Evolutionary conservation across 495 filamentous ascomycete genomes (phyloP), one percentile per base, ranked within the genome.

Genomic region (Margaritispora aquatica): DNA sequence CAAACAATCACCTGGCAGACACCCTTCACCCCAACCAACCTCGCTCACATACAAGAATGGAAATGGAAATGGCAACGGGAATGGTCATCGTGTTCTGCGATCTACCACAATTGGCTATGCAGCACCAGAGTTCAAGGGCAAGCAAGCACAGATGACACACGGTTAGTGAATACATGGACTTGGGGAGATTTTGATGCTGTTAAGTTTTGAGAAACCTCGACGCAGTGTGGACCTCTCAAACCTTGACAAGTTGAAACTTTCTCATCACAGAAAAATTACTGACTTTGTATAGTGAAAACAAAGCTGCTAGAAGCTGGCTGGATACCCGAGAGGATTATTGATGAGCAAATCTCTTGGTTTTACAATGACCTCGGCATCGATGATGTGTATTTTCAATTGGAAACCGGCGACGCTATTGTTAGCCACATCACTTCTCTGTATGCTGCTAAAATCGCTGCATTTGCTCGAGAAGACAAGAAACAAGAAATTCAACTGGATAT

Each of bases 301-400:
- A 61, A 62, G 31, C 48, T 68, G 7, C 22, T 49, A 23, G 44
- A 55, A 24, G 68, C 66, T 69, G 86, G 82, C 38, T 97, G 96
- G 83, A 89, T 98, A 55, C 94, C 94, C 1, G 75, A 79, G 54
- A 82, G 88, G 44, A 88, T 97, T 62, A 80, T 96, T 36, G 84
- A 92, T 57, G 80, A 84, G 1, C 91, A 98, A 73, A 89, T 90
- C 27, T 80, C 81, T 19, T 97, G 94, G 95, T 98, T 98, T 79
- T 98, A 98, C 76, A 88, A 94, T 64, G 88, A 92, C 70, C 81
- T 98, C 15, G 95, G 94, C 54, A 98, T 98, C 67, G 94, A 98
- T 72, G 94, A 98, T 73, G 92, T 96, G 76, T 98, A 98, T 75
- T 98, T 98, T 78, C 88, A 96, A 70, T 89, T 90, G 34, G 94